These are phyloP conservation scores for Parathielavia appendiculata DNA, from an alignment of 495 filamentous ascomycete genomes.

Conservation along the genomic window DNA sequence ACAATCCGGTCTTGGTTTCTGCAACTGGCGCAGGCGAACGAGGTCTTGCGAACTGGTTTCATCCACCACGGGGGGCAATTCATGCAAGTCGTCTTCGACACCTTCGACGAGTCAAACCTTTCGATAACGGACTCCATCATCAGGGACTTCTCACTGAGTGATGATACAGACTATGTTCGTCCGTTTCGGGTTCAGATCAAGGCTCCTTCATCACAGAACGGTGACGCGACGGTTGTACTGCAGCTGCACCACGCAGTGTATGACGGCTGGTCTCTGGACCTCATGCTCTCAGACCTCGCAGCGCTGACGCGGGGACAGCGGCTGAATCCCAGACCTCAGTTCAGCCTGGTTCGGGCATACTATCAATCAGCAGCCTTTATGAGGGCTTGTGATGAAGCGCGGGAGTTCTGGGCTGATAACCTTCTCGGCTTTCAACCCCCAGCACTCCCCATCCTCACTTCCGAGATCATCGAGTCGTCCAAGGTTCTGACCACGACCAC, in stretches of 20 bases:
- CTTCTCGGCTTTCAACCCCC: slow-evolving; percentile 42
- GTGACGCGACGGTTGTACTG: slow-evolving; percentile 33
- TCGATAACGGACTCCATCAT: slow-evolving; percentile 17
- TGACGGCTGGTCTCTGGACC: slow-evolving; percentile 78
- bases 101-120: slow-evolving; percentile 41
- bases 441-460: slow-evolving; percentile 39
- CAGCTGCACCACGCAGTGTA: slow-evolving; percentile 74
- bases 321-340: slow-evolving; percentile 46
- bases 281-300: slow-evolving; percentile 60
- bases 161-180: slow-evolving; percentile 44
- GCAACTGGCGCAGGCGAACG: slow-evolving; percentile 49
- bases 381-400: slow-evolving; percentile 25
- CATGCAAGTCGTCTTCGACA: slow-evolving; percentile 58
- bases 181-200: slow-evolving; percentile 55
- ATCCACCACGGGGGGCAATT: slow-evolving; percentile 48
- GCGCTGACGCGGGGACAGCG: slow-evolving; percentile 31
- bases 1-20: slow-evolving; percentile 45
- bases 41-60: slow-evolving; percentile 70
- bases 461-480: slow-evolving; percentile 12
- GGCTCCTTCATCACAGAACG: slow-evolving; percentile 10
- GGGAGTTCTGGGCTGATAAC: slow-evolving; percentile 53
- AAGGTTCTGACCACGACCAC: slow-evolving; percentile 15
- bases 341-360: slow-evolving; percentile 42
- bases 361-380: slow-evolving; percentile 28
- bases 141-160: slow-evolving; percentile 21